Conservation (phyloP, 2,329 filamentous ascomycete genomes). For the Orbilia oligospora region DNA sequence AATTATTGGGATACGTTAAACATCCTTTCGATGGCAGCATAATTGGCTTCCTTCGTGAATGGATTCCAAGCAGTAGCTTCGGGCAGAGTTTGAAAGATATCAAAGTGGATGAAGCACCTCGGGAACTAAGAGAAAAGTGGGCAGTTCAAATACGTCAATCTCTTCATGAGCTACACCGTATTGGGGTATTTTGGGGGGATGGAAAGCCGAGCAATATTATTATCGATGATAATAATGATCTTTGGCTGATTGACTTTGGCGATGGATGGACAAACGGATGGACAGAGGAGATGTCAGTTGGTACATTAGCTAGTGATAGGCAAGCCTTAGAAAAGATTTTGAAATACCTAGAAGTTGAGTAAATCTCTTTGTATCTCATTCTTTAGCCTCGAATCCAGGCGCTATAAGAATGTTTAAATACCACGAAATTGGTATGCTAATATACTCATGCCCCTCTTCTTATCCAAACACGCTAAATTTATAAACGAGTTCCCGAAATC, state of each 20-base stretch:
- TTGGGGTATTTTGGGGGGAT: constrained; percentile 65
- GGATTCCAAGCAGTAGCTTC: too few species aligned
- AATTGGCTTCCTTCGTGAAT: constrained; percentile 11
- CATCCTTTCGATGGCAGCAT: not conserved
- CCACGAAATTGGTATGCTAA: too few species aligned
- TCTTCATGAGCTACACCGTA: constrained; percentile 64
- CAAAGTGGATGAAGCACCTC: not conserved
- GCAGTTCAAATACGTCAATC: constrained; percentile 64
- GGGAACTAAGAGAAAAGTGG: constrained; percentile 59
- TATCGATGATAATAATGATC: constrained; percentile 66
- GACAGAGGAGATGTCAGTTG: constrained; percentile 67
- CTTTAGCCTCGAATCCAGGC: too few species aligned
- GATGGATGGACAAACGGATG: constrained; percentile 68
- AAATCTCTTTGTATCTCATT: too few species aligned
- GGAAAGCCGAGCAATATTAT: constrained; percentile 67
- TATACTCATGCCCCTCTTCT: too few species aligned
- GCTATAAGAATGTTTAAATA: too few species aligned
- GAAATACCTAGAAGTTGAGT: constrained; percentile 4
- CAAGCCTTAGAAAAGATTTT: constrained; percentile 64
- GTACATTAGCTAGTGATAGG: constrained; percentile 67
- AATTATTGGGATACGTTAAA: constrained; percentile 25
- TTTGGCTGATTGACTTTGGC: constrained; percentile 68
- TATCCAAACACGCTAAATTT: too few species aligned
- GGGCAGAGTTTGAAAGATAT: too few species aligned
- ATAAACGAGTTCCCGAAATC: too few species aligned